A percentile compares a stretch with the other conserved stretches of the same genome.
Evolutionary conservation across 441 rosid species (phyloP).

Genomic region (Croton laevigatus): DNA sequence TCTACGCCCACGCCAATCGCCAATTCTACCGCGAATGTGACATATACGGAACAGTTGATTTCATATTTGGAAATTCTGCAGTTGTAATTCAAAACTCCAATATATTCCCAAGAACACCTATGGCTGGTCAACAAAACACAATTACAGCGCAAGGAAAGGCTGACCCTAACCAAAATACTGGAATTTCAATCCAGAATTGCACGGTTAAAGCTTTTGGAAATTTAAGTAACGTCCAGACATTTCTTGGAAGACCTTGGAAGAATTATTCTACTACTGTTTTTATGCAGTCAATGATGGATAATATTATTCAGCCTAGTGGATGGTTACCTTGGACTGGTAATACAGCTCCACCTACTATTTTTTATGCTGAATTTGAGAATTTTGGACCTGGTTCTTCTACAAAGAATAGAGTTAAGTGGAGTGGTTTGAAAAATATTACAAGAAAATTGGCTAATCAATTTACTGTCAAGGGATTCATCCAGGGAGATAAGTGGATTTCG

Average conservation of each 20-base stretch:
- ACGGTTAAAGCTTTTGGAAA: neutral
- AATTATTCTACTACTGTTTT: neutral
- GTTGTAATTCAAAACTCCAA: neutral
- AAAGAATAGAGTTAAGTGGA: neutral
- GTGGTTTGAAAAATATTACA: neutral
- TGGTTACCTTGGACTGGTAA: conserved; percentile 1
- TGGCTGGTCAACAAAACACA: neutral
- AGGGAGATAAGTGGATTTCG: neutral
- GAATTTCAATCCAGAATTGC: conserved; percentile 1
- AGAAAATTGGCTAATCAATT: neutral
- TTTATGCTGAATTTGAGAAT: conserved; percentile 3
- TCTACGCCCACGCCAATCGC: neutral
- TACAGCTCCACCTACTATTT: conserved; percentile 1
- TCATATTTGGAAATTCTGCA: neutral
- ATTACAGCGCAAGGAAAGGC: neutral
- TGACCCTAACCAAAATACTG: neutral
- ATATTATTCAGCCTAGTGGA: neutral
- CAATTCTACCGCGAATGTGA: neutral
- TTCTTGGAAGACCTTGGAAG: conserved; percentile 1
- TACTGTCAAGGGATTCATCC: conserved; percentile 1
- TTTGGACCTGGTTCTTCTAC: neutral
- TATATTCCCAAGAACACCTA: neutral
- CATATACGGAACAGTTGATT: conserved; percentile 5
- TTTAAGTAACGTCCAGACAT: neutral
- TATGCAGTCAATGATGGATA: neutral